Conservation (phyloP, 129 eudicot genomes). For the Tagetes erecta region DNA sequence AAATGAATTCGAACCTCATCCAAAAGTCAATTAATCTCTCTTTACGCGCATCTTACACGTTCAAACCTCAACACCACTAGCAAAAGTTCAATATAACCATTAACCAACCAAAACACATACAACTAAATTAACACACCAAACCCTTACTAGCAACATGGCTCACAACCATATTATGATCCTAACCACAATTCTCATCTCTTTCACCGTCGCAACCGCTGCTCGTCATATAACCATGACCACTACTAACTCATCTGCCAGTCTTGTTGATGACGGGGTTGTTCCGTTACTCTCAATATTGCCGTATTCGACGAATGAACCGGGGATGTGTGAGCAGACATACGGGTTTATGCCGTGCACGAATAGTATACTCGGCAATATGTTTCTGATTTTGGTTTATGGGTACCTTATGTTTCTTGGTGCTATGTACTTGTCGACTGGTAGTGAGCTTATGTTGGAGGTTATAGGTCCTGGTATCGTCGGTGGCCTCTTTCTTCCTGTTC, state of each 20-base stretch:
- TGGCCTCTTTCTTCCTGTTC: conserved; percentile 65
- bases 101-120: conserved; percentile 7
- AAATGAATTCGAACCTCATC: conserved; percentile 1
- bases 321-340: conserved; percentile 55
- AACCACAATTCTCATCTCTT: conserved; percentile 21
- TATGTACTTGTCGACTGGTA: conserved; percentile 52
- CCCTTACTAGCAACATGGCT: conserved; percentile 7
- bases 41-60: conserved; percentile 29
- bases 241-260: conserved; percentile 26
- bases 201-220: conserved; percentile 23
- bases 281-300: neutral
- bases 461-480: conserved; percentile 74
- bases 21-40: conserved; percentile 8
- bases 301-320: conserved; percentile 12
- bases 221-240: conserved; percentile 43
- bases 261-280: conserved; percentile 45
- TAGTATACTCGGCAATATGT: conserved; percentile 48
- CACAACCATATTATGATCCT: conserved; percentile 19
- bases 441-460: conserved; percentile 68
- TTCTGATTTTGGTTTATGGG: conserved; percentile 58
- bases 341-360: conserved; percentile 73
- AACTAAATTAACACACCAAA: neutral
- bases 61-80: neutral
- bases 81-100: conserved; percentile 7
- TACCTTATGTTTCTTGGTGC: conserved; percentile 68